Base-by-base conservation (phyloP, 1,139 yeast species). In the Suhomyces bokatorum region DNA sequence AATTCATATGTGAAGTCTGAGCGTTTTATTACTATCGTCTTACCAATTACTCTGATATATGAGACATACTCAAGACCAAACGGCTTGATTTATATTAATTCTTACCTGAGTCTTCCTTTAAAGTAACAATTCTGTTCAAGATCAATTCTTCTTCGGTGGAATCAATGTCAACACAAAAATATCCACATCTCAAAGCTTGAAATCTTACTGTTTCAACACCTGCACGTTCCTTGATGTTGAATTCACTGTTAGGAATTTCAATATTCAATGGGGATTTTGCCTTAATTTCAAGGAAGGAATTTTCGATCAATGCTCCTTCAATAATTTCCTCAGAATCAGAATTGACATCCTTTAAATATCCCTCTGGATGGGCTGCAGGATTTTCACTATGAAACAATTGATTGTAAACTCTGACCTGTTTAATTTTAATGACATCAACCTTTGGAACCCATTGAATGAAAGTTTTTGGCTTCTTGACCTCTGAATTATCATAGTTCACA, bases 101-200 rank as follows among this genome's bases (percentile, higher is more conserved):
- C 58, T 75, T 75, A 5, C 74, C 65, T n/a, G 81, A 63, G 57
- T 79, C 84, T 64, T 90, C 97, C 72, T 90, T 91, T 66, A 91
- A 78, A 10, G 96, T 84, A 38, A 91, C 97, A 59, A 90, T 88
- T 64, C 96, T 80, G 69, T 91, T 91, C 63, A 95, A 73, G 35
- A 91, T 77, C 54, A 89, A 69, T 48, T 70, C 74, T 38, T 78
- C 83, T 17, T 69, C 75, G 6, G 74, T 71, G 44, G 89, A 72
- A 53, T 93, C 98, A 58, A 78, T 81, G 63, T 95, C 99, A 66
- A 89, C 69, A 63, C 97, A 85, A 79, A 91, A 95, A 69, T 93
- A 93, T 22, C 99, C 99, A 42, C 89, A 93, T 70, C 99, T 85
- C 66, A 95, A 79, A 27, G 97, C 99, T 72, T 95, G 99, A 88